phyloP scores from a whole-genome alignment of 345 rosid species.

The Populus alba region DNA sequence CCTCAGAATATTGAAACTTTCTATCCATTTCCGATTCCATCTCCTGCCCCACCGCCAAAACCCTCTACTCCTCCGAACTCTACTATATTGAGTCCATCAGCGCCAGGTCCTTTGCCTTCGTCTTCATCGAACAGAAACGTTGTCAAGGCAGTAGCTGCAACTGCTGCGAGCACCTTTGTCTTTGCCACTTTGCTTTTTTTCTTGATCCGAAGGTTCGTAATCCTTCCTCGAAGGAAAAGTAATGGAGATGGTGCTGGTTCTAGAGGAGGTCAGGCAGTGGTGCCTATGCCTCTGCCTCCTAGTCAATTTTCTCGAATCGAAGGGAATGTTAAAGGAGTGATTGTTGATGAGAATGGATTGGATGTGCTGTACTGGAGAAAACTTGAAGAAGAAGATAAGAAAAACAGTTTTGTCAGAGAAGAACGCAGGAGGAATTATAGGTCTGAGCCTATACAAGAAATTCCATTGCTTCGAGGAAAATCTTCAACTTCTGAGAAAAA shows the following conservation, averaged over 20 bases:
- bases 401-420: constrained; percentile 25
- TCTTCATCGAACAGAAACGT: constrained; percentile 27
- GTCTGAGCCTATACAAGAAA: constrained; percentile 38
- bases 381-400: constrained; percentile 38
- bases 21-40: constrained; percentile 34
- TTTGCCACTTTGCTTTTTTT: constrained; percentile 52
- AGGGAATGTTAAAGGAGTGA: constrained; percentile 49
- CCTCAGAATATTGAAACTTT: constrained; percentile 61
- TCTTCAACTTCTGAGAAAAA: constrained; percentile 51
- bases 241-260: constrained; percentile 14
- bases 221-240: constrained; percentile 38
- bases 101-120: constrained; percentile 4
- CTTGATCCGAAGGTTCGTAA: constrained; percentile 33
- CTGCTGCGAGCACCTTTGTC: constrained; percentile 59
- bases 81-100: background rate
- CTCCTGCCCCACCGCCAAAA: constrained; percentile 22
- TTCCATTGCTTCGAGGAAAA: constrained; percentile 63
- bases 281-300: constrained; percentile 6
- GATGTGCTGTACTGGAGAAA: constrained; percentile 79
- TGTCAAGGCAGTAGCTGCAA: constrained; percentile 55
- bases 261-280: constrained; percentile 16
- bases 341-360: constrained; percentile 70
- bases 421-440: constrained; percentile 18
- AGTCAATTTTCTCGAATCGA: constrained; percentile 37
- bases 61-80: constrained; percentile 1